Evolutionary conservation across 225 moss, liverwort and hornwort species (phyloP), one percentile per base, ranked within the genome.

Genomic region (Bryum argenteum): DNA sequence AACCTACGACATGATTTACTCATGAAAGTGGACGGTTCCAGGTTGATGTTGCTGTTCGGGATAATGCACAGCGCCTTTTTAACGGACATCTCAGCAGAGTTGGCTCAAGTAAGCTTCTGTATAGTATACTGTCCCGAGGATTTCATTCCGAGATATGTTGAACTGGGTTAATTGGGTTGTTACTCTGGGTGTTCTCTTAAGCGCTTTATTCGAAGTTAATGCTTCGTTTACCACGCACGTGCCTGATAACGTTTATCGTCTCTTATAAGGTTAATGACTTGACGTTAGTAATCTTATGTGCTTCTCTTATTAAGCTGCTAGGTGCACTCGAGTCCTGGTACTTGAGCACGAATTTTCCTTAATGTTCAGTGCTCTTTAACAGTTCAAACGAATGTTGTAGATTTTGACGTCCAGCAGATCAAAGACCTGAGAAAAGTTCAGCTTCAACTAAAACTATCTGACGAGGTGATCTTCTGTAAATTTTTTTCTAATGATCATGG

Each of bases 41-140:
- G 89, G 91, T 97, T 56, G 97, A 98, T 41, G 91, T 98, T 20
- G 97, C 97, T 51, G 75, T 98, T 58, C 94, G 97, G 38, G 97
- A 98, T 76, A 98, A 94, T 81, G 97, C 94, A 14, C 89, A 91
- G 70, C 90, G 97, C 54, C 87, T 90, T 47, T 98, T 94, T 61
- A 85, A 64, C 70, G 53, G 0, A 22, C 68, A 76, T 17, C 81
- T 98, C 19, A 73, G 68, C 59, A 80, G 77, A 51, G 75, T 92
- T 75, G 85, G 73, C 68, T 81, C 72, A 33, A 81, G 96, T 88
- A 80, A 74, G 81, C 78, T 65, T 58, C 13, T 80, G 17, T 64
- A 65, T 16, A 39, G 26, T 64, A 15, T 60, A 24, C 38, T 70
- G 37, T 26, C 67, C 56, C 50, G 54, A 26, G 26, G 15, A 39